Evolutionary conservation across 164 flowering plant genomes (phyloP).

Genomic region (Vitis amurensis): DNA sequence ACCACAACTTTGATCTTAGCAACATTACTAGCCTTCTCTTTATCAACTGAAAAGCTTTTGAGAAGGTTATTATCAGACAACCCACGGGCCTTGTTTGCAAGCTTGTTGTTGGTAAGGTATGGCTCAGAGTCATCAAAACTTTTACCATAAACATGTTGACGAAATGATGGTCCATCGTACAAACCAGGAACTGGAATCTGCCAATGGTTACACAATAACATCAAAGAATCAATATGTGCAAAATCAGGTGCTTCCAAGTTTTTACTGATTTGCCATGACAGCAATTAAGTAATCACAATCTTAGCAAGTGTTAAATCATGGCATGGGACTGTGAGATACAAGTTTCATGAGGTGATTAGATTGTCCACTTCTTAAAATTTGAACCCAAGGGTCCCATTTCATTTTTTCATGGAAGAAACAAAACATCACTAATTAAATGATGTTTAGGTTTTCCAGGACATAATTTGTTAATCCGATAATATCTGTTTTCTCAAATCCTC

Average conservation of each 20-base stretch:
- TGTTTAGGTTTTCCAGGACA: no score
- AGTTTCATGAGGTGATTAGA: no score
- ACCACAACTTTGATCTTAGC: constrained; percentile 96
- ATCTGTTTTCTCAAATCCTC: no score
- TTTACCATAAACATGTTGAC: constrained; percentile 20
- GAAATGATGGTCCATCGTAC: constrained; percentile 15
- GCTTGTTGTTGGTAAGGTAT: constrained; percentile 26
- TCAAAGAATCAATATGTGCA: not conserved
- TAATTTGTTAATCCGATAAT: no score
- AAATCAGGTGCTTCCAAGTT: not conserved
- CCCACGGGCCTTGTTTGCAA: constrained; percentile 25
- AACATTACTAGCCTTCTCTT: constrained; percentile 62
- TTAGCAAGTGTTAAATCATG: no score
- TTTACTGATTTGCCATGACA: no score
- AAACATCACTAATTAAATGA: no score
- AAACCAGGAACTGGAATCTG: constrained; percentile 26
- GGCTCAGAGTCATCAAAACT: constrained; percentile 40
- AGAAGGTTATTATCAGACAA: constrained; percentile 51
- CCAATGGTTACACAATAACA: not conserved
- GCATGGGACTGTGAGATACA: no score
- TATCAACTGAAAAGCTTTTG: constrained; percentile 58
- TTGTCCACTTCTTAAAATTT: no score
- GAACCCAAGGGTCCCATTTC: no score
- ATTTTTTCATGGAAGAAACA: no score
- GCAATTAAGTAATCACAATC: no score